These are phyloP conservation scores for Penstemon newberryi DNA, from an alignment of 257 asterid genomes.

Conservation along the genomic window DNA sequence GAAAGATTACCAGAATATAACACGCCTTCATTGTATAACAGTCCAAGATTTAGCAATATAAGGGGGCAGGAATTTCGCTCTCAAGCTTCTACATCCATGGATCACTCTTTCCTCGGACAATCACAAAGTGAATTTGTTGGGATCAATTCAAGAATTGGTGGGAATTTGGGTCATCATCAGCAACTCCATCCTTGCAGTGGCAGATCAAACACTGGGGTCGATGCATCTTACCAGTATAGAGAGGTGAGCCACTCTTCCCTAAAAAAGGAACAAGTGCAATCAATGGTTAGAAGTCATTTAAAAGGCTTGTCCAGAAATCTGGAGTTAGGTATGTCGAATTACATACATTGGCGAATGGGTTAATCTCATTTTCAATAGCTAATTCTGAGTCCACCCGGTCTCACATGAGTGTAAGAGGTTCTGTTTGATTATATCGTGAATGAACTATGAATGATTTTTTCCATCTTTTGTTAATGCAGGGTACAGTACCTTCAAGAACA, in stretches of 20 bases:
- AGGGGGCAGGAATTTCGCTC: conserved; percentile 41
- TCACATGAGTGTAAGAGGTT: not conserved
- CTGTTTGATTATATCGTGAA: not conserved
- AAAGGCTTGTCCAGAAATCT: conserved; percentile 42
- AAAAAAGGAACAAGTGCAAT: conserved; percentile 47
- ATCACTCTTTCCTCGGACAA: conserved; percentile 40
- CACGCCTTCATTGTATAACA: conserved; percentile 27
- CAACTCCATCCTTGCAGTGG: conserved; percentile 62
- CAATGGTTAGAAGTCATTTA: conserved; percentile 43
- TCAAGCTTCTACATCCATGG: conserved; percentile 65
- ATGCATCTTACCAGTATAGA: conserved; percentile 49
- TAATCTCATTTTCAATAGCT: not conserved
- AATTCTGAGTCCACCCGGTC: not conserved
- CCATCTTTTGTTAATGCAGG: conserved; percentile 41
- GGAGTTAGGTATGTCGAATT: conserved; percentile 36
- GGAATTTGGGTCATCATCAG: conserved; percentile 52
- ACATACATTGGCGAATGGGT: not conserved
- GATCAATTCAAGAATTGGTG: conserved; percentile 38
- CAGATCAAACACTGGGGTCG: conserved; percentile 47
- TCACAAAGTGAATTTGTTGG: conserved; percentile 45
- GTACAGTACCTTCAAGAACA: conserved; percentile 50
- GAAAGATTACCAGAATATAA: conserved; percentile 42
- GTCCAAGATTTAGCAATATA: conserved; percentile 43
- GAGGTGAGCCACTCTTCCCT: conserved; percentile 56
- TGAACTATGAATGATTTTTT: not conserved